Evolutionary conservation across 805 yeast genomes (phyloP).

Genomic region (Lachancea lanzarotensis): DNA sequence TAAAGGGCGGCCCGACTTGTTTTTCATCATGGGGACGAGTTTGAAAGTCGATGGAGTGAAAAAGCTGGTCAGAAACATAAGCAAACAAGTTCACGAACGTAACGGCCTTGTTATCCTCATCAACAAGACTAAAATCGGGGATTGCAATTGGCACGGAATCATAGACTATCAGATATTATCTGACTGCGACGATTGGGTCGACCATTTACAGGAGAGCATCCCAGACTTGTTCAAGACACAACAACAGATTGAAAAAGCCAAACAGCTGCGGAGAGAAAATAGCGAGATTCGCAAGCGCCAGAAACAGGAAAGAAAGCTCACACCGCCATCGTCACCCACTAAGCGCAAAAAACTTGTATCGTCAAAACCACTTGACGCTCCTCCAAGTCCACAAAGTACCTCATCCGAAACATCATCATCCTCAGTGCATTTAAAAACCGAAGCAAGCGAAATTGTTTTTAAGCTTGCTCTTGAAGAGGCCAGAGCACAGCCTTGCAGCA

Average conservation of each 20-base stretch:
- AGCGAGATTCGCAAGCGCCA: conserved; percentile 25
- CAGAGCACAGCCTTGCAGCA: conserved; percentile 1
- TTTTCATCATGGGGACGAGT: conserved; percentile 90
- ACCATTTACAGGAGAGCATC: conserved; percentile 42
- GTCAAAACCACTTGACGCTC: background rate
- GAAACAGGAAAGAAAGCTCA: conserved; percentile 16
- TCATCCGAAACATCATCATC: background rate
- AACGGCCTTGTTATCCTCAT: conserved; percentile 76
- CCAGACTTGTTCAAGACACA: conserved; percentile 62
- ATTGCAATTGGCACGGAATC: conserved; percentile 57
- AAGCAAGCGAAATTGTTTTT: background rate
- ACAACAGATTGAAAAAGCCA: conserved; percentile 28
- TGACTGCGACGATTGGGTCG: conserved; percentile 82
- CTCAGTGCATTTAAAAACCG: background rate
- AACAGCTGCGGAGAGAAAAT: conserved; percentile 28
- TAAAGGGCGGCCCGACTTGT: conserved; percentile 60
- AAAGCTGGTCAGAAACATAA: conserved; percentile 60
- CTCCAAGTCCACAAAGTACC: background rate
- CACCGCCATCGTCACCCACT: conserved; percentile 32
- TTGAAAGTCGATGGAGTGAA: conserved; percentile 86
- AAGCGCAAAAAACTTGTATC: background rate
- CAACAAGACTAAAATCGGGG: conserved; percentile 59
- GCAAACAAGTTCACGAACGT: conserved; percentile 64
- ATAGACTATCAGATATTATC: conserved; percentile 74
- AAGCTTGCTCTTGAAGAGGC: conserved; percentile 1